Evolutionary conservation across 805 yeast genomes (phyloP), one percentile per base, ranked within the genome.

Genomic region (Lipomyces spencermartinsiae): DNA sequence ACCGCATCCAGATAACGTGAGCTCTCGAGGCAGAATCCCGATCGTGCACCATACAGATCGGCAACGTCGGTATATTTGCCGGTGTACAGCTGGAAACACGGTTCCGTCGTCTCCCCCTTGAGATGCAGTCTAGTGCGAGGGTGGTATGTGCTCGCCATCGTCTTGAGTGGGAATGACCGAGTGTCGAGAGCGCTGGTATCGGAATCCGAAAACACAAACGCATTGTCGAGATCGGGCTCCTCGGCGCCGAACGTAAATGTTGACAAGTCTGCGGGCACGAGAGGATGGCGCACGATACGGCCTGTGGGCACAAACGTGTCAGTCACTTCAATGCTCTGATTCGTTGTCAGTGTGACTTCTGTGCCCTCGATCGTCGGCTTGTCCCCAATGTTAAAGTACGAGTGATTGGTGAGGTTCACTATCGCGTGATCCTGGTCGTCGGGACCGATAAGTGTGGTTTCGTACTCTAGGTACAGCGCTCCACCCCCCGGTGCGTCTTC

Each of bases 11-110:
- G 81, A 74, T 80, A 87, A 74, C 91, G 80, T 34, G 85, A 82
- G 43, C 90, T 87, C 77, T 88, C 92, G 49, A 87, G 79, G 71
- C 89, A 87, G 76, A 88, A 83, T 2, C 91, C 91, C 63, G 83
- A 76, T 72, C 80, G 83, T 3, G 58, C 43, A 5, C 55, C 54
- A n/a, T 72, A 39, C 68, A 73, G 71, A 25, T 76, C 80, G 4
- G 51, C 68, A 46, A 81, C 81, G 62, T 80, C 73, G 57, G 84
- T 80, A 63, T 80, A 79, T 72, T 84, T 87, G 29, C 90, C 90
- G 37, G 91, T 87, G 77, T 88, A 88, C 54, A 88, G 79, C 76
- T 87, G 91, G 80, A 85, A 87, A 1, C 87, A 79, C 6, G 92
- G 92, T 67, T 88, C 92, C 2, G 92, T 88, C 7, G 90, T 80